Evolutionary conservation across 306 rosid species (phyloP).

Genomic region (Begonia masoniana): DNA sequence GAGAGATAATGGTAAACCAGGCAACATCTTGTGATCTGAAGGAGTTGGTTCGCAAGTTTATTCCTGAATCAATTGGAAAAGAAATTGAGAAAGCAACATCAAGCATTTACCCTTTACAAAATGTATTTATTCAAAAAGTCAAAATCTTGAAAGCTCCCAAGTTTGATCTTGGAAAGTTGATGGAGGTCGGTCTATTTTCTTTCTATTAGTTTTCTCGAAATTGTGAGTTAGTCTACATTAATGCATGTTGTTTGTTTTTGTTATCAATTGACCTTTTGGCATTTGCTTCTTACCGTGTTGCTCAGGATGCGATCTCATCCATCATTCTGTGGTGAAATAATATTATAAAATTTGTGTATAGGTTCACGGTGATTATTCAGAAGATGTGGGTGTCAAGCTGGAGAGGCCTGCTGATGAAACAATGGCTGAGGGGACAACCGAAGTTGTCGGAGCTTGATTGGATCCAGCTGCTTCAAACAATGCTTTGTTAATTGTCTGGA

Average conservation of each 20-base stretch:
- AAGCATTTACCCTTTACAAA: constrained; percentile 62
- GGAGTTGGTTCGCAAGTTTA: constrained; percentile 63
- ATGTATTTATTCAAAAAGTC: constrained; percentile 64
- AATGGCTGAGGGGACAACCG: constrained; percentile 31
- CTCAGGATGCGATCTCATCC: too few relatives aligned
- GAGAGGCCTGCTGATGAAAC: constrained; percentile 73
- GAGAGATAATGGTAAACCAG: constrained; percentile 55
- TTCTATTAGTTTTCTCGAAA: too few relatives aligned
- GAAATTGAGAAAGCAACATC: constrained; percentile 62
- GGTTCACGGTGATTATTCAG: constrained; percentile 74
- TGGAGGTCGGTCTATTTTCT: constrained; percentile 38
- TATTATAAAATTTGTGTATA: constrained; percentile 5
- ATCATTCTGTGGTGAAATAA: too few relatives aligned
- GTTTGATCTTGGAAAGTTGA: constrained; percentile 21
- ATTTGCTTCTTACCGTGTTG: too few relatives aligned
- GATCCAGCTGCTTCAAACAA: too few relatives aligned
- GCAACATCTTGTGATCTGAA: constrained; percentile 67
- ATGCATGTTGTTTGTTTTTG: too few relatives aligned
- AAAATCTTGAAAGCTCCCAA: constrained; percentile 32
- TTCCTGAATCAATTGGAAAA: constrained; percentile 62
- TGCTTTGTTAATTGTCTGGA: too few relatives aligned
- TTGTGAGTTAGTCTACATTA: too few relatives aligned
- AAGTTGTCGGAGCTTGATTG: constrained; percentile 53
- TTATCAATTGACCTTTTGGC: too few relatives aligned
- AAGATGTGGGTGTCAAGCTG: constrained; percentile 68